phyloP scores from a whole-genome alignment of 2,329 filamentous ascomycete genomes.

The Sclerotiophoma versabilis region DNA sequence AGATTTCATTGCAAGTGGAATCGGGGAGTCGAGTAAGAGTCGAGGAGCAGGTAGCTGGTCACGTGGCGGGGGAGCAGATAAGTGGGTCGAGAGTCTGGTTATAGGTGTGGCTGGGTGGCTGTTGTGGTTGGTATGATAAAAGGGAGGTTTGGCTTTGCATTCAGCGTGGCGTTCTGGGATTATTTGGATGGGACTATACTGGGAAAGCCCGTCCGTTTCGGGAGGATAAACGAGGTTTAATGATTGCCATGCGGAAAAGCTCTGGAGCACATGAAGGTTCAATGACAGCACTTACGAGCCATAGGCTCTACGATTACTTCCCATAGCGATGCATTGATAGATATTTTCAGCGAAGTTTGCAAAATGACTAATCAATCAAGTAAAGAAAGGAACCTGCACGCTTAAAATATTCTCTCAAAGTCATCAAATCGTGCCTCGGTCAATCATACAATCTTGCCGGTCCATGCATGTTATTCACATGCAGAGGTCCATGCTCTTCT shows the following conservation, averaged over 20 bases:
- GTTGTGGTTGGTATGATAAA: constrained; percentile 31
- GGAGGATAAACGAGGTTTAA: not conserved
- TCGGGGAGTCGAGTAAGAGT: constrained; percentile 13
- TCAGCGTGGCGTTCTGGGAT: constrained; percentile 10
- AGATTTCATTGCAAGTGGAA: constrained; percentile 12
- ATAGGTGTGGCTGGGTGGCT: constrained; percentile 41
- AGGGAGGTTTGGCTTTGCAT: not conserved
- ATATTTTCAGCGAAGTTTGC: not conserved
- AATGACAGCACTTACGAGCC: not conserved
- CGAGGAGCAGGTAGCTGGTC: constrained; percentile 10
- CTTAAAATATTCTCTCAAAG: not conserved
- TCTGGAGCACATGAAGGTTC: not conserved
- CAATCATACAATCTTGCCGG: not conserved
- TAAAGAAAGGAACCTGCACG: not conserved
- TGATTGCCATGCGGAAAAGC: not conserved
- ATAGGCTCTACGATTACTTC: not conserved
- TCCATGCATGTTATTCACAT: not conserved
- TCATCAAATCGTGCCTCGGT: constrained; percentile 2
- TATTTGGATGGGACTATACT: not conserved
- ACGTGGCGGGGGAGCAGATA: constrained; percentile 27
- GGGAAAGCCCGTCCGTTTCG: not conserved
- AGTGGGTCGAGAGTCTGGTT: constrained; percentile 34
- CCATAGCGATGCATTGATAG: not conserved
- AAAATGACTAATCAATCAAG: not conserved
- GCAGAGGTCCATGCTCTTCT: not conserved